Conservation (phyloP, 192 early-diverging fungal genomes). For the Entomortierella beljakovae region DNA sequence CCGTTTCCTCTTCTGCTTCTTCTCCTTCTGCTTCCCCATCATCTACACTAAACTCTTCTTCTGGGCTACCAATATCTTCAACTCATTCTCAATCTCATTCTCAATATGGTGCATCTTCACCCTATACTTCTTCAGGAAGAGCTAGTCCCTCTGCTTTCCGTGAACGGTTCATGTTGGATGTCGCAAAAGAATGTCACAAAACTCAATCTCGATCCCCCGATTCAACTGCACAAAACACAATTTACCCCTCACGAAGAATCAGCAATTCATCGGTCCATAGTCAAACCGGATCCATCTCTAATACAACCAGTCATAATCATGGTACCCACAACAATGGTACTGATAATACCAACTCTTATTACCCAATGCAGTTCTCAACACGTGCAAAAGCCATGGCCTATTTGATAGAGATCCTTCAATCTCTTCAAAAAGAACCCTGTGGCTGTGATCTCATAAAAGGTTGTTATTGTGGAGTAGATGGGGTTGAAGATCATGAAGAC, state of each 20-base stretch:
- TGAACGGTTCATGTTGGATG: constrained; percentile 40
- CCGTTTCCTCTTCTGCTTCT: neutral
- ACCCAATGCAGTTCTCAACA: constrained; percentile 52
- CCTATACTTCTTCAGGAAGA: neutral
- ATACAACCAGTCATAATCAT: constrained; percentile 2
- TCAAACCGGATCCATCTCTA: neutral
- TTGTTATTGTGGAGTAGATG: constrained; percentile 37
- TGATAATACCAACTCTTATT: constrained; percentile 1
- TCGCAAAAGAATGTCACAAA: constrained; percentile 30
- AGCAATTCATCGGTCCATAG: neutral
- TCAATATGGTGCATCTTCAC: neutral
- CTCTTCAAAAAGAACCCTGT: constrained; percentile 47
- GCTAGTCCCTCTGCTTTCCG: constrained; percentile 16
- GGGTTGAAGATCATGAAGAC: constrained; percentile 47
- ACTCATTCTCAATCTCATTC: neutral
- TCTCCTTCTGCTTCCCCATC: constrained; percentile 1
- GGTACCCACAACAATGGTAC: neutral
- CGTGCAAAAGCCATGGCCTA: constrained; percentile 46
- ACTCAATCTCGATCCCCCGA: neutral
- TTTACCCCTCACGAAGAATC: neutral
- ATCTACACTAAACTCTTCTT: neutral
- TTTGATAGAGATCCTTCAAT: constrained; percentile 45
- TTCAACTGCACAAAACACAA: neutral
- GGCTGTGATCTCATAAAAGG: constrained; percentile 45
- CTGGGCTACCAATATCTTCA: neutral